phyloP scores from a whole-genome alignment of 768 basidiomycete species.

The Naganishia onofrii region DNA sequence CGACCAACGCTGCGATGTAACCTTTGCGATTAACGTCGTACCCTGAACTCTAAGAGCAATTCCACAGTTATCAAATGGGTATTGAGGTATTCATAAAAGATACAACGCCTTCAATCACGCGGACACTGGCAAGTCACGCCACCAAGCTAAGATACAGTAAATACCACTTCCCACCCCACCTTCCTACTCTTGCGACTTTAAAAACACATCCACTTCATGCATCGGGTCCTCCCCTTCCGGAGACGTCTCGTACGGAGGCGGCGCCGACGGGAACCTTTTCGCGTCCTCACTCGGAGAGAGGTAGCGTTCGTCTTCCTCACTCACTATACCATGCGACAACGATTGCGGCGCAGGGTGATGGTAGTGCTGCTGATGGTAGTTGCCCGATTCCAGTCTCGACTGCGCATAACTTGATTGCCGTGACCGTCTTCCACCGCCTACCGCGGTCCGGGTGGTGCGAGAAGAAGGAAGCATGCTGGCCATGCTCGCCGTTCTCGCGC shows the following conservation, averaged over 20 bases:
- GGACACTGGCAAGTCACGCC: neutral
- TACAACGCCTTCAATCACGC: neutral
- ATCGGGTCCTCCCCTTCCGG: neutral
- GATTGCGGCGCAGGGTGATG: slow-evolving; percentile 1
- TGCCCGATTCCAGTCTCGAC: slow-evolving; percentile 1
- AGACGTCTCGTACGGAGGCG: slow-evolving; percentile 7
- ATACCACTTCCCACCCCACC: neutral
- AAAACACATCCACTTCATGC: slow-evolving; percentile 9
- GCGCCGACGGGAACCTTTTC: slow-evolving; percentile 1
- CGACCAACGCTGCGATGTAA: too few relatives aligned
- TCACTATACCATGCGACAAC: neutral
- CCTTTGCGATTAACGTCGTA: too few relatives aligned
- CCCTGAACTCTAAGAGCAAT: too few relatives aligned
- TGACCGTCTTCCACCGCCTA: slow-evolving; percentile 2
- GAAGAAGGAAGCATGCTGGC: slow-evolving; percentile 28
- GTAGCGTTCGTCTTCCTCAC: slow-evolving; percentile 15
- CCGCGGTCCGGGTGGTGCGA: neutral
- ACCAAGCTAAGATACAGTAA: neutral
- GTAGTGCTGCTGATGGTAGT: neutral
- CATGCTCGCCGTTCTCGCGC: slow-evolving; percentile 26
- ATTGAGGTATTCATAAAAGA: neutral
- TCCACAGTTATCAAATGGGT: too few relatives aligned
- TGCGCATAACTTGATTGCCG: slow-evolving; percentile 6
- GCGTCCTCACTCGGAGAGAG: neutral
- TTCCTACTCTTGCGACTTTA: slow-evolving; percentile 2